Evolutionary conservation across 225 moss, liverwort and hornwort species (phyloP).

Genomic region (Bryum argenteum): DNA sequence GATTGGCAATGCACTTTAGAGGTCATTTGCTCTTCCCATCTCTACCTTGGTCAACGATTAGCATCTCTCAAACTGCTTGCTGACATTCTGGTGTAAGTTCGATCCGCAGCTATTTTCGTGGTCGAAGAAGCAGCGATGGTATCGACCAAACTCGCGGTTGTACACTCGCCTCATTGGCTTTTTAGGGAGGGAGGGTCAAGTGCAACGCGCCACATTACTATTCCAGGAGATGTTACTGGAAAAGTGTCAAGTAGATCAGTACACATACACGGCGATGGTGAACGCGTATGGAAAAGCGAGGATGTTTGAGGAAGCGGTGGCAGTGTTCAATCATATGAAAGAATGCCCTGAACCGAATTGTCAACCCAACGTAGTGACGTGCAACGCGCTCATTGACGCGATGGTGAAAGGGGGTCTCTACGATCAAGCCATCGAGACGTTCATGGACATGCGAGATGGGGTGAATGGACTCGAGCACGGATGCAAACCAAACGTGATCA

Average conservation of each 20-base stretch:
- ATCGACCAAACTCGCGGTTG: constrained; percentile 72
- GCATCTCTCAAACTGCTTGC: constrained; percentile 3
- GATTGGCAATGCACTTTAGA: constrained; percentile 81
- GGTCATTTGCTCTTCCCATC: constrained; percentile 33
- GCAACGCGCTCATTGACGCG: constrained; percentile 75
- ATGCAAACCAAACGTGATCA: constrained; percentile 74
- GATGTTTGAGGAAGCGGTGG: constrained; percentile 72
- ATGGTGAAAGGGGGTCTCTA: constrained; percentile 69
- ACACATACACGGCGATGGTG: constrained; percentile 82
- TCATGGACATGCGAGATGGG: constrained; percentile 75
- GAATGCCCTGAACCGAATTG: constrained; percentile 65
- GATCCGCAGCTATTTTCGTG: constrained; percentile 74
- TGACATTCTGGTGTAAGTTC: constrained; percentile 24
- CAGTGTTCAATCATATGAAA: constrained; percentile 89
- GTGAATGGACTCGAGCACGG: constrained; percentile 64
- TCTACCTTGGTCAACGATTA: not conserved
- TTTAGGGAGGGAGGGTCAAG: constrained; percentile 14
- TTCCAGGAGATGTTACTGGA: constrained; percentile 89
- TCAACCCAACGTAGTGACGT: constrained; percentile 80
- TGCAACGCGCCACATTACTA: constrained; percentile 61
- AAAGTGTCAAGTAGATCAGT: constrained; percentile 83
- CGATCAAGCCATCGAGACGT: constrained; percentile 65
- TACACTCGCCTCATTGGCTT: constrained; percentile 26
- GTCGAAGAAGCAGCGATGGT: constrained; percentile 86
- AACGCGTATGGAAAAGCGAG: constrained; percentile 86